Conservation (phyloP, 352 stramenopile species). For the Phytophthora boehmeriae region DNA sequence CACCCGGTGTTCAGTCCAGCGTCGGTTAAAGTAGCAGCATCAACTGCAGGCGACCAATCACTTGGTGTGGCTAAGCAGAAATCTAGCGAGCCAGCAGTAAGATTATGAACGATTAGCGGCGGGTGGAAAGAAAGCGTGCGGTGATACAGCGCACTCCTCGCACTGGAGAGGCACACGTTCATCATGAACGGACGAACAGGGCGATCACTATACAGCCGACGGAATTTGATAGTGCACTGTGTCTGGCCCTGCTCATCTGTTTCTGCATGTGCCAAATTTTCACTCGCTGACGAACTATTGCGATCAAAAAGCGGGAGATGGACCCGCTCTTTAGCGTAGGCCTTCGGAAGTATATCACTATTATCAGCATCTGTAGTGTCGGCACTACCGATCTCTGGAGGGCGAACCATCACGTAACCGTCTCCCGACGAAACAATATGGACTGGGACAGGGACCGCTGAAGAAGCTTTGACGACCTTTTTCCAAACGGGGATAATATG, state of each 20-base stretch:
- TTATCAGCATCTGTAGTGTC: constrained; percentile 23
- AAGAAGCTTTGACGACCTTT: constrained; percentile 60
- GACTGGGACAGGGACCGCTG: constrained; percentile 68
- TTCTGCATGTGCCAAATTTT: constrained; percentile 31
- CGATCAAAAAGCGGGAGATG: constrained; percentile 75
- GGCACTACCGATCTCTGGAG: constrained; percentile 54
- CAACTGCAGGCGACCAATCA: constrained; percentile 64
- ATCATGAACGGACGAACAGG: constrained; percentile 86
- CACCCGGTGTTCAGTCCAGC: constrained; percentile 57
- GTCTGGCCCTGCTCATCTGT: constrained; percentile 38
- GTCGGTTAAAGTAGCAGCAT: constrained; percentile 41
- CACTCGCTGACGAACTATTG: constrained; percentile 32
- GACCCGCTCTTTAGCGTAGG: constrained; percentile 79
- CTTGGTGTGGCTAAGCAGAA: constrained; percentile 76
- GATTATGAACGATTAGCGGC: constrained; percentile 82
- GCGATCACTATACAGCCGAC: constrained; percentile 73
- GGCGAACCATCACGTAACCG: constrained; percentile 75
- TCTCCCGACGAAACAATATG: constrained; percentile 77
- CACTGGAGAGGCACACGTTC: constrained; percentile 61
- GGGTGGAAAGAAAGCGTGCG: constrained; percentile 79
- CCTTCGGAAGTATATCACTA: constrained; percentile 43
- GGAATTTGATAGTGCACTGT: constrained; percentile 77
- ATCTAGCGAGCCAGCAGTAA: constrained; percentile 73
- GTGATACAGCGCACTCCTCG: constrained; percentile 66
- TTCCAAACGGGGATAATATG: constrained; percentile 74